Percentiles rank a stretch among this genome's conserved stretches.
Evolutionary conservation across 2,329 filamentous ascomycete genomes (phyloP).

Genomic region (Rutstroemia sp.): DNA sequence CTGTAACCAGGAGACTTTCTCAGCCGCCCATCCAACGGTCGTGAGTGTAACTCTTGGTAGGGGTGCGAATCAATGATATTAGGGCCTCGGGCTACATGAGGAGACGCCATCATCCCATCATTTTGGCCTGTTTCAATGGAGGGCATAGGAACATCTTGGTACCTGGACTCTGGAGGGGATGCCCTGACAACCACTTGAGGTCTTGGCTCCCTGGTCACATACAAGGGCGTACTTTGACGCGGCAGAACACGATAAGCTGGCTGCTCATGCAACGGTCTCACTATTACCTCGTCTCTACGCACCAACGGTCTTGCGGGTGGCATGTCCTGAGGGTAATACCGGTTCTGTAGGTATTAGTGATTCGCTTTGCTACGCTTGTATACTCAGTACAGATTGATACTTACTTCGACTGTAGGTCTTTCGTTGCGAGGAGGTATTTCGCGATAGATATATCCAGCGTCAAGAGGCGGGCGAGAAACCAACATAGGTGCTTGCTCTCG

Average conservation of each 20-base stretch:
- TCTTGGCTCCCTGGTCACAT: slow-evolving; percentile 16
- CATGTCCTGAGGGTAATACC: slow-evolving; percentile 15
- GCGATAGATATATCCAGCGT: neutral
- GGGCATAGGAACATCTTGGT: slow-evolving; percentile 28
- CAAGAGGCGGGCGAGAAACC: neutral
- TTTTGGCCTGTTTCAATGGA: slow-evolving; percentile 27
- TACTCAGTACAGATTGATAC: neutral
- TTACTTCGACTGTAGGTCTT: slow-evolving; percentile 2
- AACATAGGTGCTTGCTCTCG: neutral
- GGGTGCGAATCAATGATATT: slow-evolving; percentile 11
- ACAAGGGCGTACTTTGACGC: slow-evolving; percentile 13
- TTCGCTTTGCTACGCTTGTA: neutral
- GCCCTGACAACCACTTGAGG: slow-evolving; percentile 26
- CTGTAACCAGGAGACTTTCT: slow-evolving; percentile 19
- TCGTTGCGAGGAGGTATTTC: neutral
- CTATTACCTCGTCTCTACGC: slow-evolving; percentile 23
- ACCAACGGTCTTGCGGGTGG: slow-evolving; percentile 8
- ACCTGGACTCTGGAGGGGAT: slow-evolving; percentile 19
- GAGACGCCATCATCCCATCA: slow-evolving; percentile 16
- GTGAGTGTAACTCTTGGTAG: slow-evolving; percentile 16
- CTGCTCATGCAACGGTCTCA: slow-evolving; percentile 20
- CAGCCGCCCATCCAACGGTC: slow-evolving; percentile 15
- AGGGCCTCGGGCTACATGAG: slow-evolving; percentile 16
- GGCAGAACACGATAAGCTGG: slow-evolving; percentile 15
- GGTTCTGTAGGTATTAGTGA: slow-evolving; percentile 7